Percentiles rank a stretch among this genome's conserved stretches.
Evolutionary conservation across 148 eudicot species (phyloP).

Genomic region (Hydrangea macrophylla): DNA sequence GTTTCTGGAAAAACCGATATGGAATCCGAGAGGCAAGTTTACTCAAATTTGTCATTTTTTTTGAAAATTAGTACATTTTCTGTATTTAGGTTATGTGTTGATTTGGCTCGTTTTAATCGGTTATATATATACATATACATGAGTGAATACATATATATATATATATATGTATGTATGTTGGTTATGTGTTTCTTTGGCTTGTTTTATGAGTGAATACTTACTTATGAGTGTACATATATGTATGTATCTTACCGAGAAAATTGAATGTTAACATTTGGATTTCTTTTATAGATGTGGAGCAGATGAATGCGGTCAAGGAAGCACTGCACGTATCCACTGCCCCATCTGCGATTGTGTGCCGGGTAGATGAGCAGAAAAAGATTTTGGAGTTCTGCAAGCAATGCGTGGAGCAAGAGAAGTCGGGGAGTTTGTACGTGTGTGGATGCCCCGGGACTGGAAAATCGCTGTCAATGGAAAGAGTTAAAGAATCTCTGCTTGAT

Average conservation of each 20-base stretch:
- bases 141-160: too few species aligned
- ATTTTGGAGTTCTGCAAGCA: slow-evolving; percentile 66
- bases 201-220: too few species aligned
- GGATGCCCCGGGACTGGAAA: slow-evolving; percentile 96
- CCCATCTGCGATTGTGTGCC: slow-evolving; percentile 55
- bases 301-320: slow-evolving; percentile 69
- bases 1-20: slow-evolving; percentile 47
- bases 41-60: not conserved
- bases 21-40: slow-evolving; percentile 67
- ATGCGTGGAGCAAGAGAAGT: slow-evolving; percentile 50
- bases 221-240: too few species aligned
- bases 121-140: too few species aligned
- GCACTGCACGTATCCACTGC: slow-evolving; percentile 74
- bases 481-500: slow-evolving; percentile 43
- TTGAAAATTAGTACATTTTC: too few species aligned
- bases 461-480: slow-evolving; percentile 78
- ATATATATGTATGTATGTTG: not conserved
- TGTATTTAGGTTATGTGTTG: too few species aligned
- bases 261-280: not conserved
- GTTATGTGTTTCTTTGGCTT: slow-evolving; percentile 1
- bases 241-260: too few species aligned
- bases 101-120: too few species aligned
- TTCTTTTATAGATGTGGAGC: slow-evolving; percentile 46
- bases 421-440: slow-evolving; percentile 79
- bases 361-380: slow-evolving; percentile 68